Percentiles rank a stretch among this genome's conserved stretches.
These are phyloP conservation scores for Gamsiella multidivaricata DNA, from an alignment of 192 early-diverging fungal species.

Conservation along the genomic window DNA sequence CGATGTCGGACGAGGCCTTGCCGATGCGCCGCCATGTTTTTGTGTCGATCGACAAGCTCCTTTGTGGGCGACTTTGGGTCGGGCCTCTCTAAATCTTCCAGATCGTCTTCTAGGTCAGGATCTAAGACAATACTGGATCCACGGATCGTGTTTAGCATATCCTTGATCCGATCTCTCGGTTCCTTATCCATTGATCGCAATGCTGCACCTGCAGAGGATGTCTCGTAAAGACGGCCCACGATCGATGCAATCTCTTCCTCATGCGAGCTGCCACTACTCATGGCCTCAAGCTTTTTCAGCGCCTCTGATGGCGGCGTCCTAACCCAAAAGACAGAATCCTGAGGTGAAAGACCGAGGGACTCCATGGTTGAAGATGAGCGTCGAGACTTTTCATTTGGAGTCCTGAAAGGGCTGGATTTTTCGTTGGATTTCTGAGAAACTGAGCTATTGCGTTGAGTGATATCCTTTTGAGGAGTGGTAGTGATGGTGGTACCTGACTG, in stretches of 20 bases:
- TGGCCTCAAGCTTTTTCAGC: constrained; percentile 19
- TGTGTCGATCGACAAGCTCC: constrained; percentile 17
- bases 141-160: constrained; percentile 36
- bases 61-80: constrained; percentile 42
- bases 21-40: background rate
- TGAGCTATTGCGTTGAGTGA: background rate
- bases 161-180: constrained; percentile 27
- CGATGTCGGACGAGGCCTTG: constrained; percentile 1
- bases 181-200: constrained; percentile 11
- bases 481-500: background rate
- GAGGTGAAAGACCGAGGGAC: constrained; percentile 39
- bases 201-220: constrained; percentile 30
- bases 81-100: constrained; percentile 8
- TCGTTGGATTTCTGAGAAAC: background rate
- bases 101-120: constrained; percentile 9
- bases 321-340: constrained; percentile 50
- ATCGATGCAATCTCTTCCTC: constrained; percentile 50
- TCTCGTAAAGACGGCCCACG: constrained; percentile 31
- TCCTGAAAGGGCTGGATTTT: constrained; percentile 26
- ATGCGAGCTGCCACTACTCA: constrained; percentile 31
- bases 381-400: constrained; percentile 23
- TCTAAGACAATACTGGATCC: constrained; percentile 1
- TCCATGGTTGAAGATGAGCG: constrained; percentile 16
- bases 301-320: constrained; percentile 42
- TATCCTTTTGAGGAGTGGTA: background rate